Conservation (phyloP, 2,329 filamentous ascomycete species). For the Corniculantispora saksenae region DNA sequence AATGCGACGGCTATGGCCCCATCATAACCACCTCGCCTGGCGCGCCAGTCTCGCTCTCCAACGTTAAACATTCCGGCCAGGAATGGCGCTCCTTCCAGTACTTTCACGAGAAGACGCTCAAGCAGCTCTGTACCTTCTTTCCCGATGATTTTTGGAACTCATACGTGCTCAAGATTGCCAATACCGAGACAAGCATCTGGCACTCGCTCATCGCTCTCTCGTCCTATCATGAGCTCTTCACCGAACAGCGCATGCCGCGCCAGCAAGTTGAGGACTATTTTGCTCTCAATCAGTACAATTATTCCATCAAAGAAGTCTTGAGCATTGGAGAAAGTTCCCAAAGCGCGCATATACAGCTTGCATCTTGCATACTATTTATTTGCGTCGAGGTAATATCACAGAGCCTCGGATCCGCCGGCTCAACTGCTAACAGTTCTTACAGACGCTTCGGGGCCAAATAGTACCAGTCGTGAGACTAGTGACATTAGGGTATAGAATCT, state of each 20-base stretch:
- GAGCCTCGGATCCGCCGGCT: neutral
- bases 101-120: conserved; percentile 19
- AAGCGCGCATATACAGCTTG: conserved; percentile 15
- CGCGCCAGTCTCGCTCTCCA: neutral
- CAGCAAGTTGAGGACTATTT: conserved; percentile 7
- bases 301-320: conserved; percentile 10
- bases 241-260: conserved; percentile 4
- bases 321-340: neutral
- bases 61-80: neutral
- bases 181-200: conserved; percentile 18
- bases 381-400: conserved; percentile 12
- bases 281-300: conserved; percentile 18
- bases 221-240: conserved; percentile 18
- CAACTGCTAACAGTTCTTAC: neutral
- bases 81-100: conserved; percentile 21
- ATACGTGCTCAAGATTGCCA: conserved; percentile 18
- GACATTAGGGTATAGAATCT: conserved; percentile 13
- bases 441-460: conserved; percentile 17
- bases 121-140: conserved; percentile 16
- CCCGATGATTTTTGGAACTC: conserved; percentile 18
- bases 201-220: conserved; percentile 20
- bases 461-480: conserved; percentile 5
- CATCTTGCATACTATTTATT: conserved; percentile 19
- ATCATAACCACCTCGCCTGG: neutral
- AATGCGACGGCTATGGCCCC: conserved; percentile 16